Base-by-base conservation (phyloP, 169 alveolate species). In the Eimeria nieschulzi region DNA sequence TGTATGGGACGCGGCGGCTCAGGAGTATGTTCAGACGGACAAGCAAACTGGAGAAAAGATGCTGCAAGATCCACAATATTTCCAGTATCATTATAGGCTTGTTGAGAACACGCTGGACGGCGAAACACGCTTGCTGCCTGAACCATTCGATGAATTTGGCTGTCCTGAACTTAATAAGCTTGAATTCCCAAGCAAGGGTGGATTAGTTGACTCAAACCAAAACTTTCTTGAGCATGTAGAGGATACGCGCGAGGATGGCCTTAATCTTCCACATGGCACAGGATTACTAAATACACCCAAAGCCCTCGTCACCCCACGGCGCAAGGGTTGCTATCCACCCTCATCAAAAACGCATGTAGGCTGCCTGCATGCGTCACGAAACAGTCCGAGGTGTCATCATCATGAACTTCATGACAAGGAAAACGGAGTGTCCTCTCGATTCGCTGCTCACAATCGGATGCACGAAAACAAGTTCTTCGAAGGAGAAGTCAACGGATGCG, bases 11-110 rank as follows among this genome's bases (percentile, higher is more conserved):
- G 39, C 92, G 25, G 87, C 25, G 33, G 63, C 82, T 0, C 92
- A 87, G 72, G 84, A 87, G 26, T 87, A 87, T 76, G 33, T 55
- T 19, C 86, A 61, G 21, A 87, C 92, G 12, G 92, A 87, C 70
- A 26, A 61, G 19, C 72, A 51, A 25, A 87, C 87, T 6, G 92
- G 92, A 33, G 92, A 87, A 51, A 66, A 70, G 23, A 82, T 87
- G 82, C 92, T 87, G 25, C 92, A 59, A 0, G 87, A 87, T 56
- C 92, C 92, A 0, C 87, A 87, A 21, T 87, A 87, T 80, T 26
- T 76, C 59, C 92, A 87, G 72, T 87, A 63, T 46, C 92, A 87
- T 59, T 87, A 73, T 59, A 66, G 82, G 13, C 87, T 87, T 7
- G 92, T 87, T 12, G 91, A 84, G 73, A 86, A 55, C 21, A n/a